phyloP scores from a whole-genome alignment of 1,139 yeast species.

The Taphrina flavorubra region DNA sequence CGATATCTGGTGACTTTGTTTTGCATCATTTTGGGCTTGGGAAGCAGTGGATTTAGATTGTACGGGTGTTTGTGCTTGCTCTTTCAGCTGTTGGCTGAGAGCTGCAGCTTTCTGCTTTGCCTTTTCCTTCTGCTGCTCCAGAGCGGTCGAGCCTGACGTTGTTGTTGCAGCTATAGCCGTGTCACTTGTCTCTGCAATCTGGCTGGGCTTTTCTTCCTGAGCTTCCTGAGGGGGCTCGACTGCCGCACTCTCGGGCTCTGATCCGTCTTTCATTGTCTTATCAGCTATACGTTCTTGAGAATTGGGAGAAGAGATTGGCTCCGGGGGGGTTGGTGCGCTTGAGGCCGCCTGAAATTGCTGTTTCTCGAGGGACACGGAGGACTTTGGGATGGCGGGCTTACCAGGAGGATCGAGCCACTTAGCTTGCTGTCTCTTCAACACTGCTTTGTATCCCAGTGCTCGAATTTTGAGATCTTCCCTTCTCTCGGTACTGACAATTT shows the following conservation, averaged over 20 bases:
- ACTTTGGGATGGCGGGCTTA: not conserved
- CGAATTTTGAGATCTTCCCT: constrained; percentile 77
- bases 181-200: not conserved
- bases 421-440: constrained; percentile 30
- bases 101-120: constrained; percentile 26
- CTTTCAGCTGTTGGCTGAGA: constrained; percentile 16
- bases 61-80: not conserved
- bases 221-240: not conserved
- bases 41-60: not conserved
- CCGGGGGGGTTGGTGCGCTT: not conserved
- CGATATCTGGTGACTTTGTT: not conserved
- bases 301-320: not conserved
- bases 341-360: not conserved
- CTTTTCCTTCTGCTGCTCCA: constrained; percentile 14
- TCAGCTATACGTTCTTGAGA: not conserved
- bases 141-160: not conserved
- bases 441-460: constrained; percentile 43
- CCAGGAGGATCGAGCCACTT: constrained; percentile 30
- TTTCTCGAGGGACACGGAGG: not conserved
- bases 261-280: not conserved
- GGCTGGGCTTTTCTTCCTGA: too few relatives aligned
- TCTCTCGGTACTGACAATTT: constrained; percentile 61
- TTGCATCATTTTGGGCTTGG: not conserved
- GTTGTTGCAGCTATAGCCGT: not conserved
- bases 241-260: not conserved